Conservation (phyloP, 2,329 filamentous ascomycete genomes). For the Taxawa tesnikishii region DNA sequence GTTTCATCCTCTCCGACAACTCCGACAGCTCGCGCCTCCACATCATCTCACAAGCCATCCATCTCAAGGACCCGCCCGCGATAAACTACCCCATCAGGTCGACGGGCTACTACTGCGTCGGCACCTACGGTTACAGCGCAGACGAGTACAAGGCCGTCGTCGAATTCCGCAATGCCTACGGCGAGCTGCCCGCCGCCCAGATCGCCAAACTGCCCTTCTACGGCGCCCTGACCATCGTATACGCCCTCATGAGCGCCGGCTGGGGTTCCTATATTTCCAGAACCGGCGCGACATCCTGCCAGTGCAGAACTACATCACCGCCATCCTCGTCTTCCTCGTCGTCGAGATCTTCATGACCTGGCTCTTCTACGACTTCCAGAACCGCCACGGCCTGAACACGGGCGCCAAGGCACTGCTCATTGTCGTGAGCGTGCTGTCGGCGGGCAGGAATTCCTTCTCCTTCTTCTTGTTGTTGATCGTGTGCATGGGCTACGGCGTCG, state of each 20-base stretch:
- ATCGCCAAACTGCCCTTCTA: slow-evolving; percentile 98
- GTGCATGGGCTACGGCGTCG: slow-evolving; percentile 98
- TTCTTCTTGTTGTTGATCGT: slow-evolving; percentile 97
- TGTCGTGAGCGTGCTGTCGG: slow-evolving; percentile 84
- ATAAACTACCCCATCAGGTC: slow-evolving; percentile 77
- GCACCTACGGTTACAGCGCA: slow-evolving; percentile 57
- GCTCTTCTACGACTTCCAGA: slow-evolving; percentile 97
- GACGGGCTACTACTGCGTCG: slow-evolving; percentile 93
- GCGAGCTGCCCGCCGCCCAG: slow-evolving; percentile 87
- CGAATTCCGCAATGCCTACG: slow-evolving; percentile 91
- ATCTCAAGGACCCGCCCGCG: slow-evolving; percentile 61
- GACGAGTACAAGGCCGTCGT: slow-evolving; percentile 67
- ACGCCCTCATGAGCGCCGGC: slow-evolving; percentile 73
- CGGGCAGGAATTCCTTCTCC: slow-evolving; percentile 90
- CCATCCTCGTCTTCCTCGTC: slow-evolving; percentile 86
- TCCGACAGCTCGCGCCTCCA: slow-evolving; percentile 57
- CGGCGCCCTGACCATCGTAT: slow-evolving; percentile 83
- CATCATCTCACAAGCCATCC: slow-evolving; percentile 69
- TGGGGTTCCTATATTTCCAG: slow-evolving; percentile 96
- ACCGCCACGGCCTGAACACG: slow-evolving; percentile 72
- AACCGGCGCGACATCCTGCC: slow-evolving; percentile 88
- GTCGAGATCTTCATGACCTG: slow-evolving; percentile 97
- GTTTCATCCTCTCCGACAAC: slow-evolving; percentile 72
- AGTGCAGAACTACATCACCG: slow-evolving; percentile 98
- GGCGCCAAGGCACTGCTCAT: slow-evolving; percentile 79